Base-by-base conservation (phyloP, 257 asterid genomes). In the Fraxinus pennsylvanica region DNA sequence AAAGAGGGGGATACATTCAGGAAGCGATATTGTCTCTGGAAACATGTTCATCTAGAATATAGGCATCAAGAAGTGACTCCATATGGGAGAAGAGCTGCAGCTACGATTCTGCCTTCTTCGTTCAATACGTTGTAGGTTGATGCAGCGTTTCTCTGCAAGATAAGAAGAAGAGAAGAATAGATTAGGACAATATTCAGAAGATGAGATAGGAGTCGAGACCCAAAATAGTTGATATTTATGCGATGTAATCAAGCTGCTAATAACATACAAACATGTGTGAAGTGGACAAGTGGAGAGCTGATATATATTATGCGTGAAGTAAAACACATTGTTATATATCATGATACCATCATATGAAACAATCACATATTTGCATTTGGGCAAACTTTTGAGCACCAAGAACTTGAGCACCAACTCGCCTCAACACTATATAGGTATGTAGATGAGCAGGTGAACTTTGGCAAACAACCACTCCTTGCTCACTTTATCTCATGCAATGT, bases 81-180 rank as follows among this genome's bases (percentile, higher is more conserved):
- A 61, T 70, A 84, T 1, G 97, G 99, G 83, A 95, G 89, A 43
- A 43, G 86, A 12, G 99, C 98, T 30, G 99, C 94, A 0, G 97
- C 97, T 25, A 92, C 91, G 74, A 95, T 84, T 81, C 97, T 87
- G 65, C 98, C 97, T 86, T 95, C 99, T 91, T 95, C 98, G 10
- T 89, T 95, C 79, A 95, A 78, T 85, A 43, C 52, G 17, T 43
- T 43, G 52, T 43, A 95, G 6, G 99, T 95, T 25, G 99, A 88
- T 43, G 97, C 88, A 32, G 97, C 99, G 81, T 93, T 95, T 82
- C 98, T 93, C 98, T 95, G 92, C 84, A 85, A 63, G 7, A 71
- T 3, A 19, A 43, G 52, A 43, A 43, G 50, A 43, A 12, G 15
- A 41, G 47, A 41, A 43, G 17, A 57, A 75, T 41, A 70, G 59